Evolutionary conservation across 306 rosid genomes (phyloP), one percentile per base, ranked within the genome.

Genomic region (Mimosa pudica): DNA sequence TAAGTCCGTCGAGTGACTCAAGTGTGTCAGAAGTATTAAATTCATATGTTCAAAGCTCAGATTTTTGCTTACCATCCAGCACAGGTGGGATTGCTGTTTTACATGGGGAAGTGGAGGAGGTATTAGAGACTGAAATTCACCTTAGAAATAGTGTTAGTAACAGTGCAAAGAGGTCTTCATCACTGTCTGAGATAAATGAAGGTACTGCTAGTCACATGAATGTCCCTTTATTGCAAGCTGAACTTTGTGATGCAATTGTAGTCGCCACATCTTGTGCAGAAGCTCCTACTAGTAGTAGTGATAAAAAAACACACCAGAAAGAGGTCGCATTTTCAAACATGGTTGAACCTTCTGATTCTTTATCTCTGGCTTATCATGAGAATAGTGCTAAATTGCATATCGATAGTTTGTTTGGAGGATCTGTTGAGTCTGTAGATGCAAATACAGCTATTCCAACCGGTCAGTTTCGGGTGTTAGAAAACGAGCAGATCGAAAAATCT

Each of bases 11-110:
- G 42, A 86, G 85, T 64, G 83, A 78, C 74, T 71, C 79, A 81
- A 77, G 81, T 73, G 55, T 64, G 74, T 83, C 83, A 36, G 88
- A 82, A 71, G 84, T 78, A 62, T 70, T 77, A 60, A 79, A 83
- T 84, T 83, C 85, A 75, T 74, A 79, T 78, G 78, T 70, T 84
- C 86, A 80, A 82, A 88, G 78, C 65, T 74, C 79, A 76, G 84
- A 81, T 79, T 70, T 85, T 57, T 82, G 74, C 77, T 80, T 75
- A 82, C 81, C 70, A 33, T 76, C 84, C 79, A 72, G 77, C 67
- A 58, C 42, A 62, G 83, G 57, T 20, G 84, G 78, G 57, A 70
- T 45, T 67, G 63, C 81, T 78, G 62, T 71, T 66, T 74, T 79
- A 79, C 80, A 69, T 36, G 76, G 80, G 78, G 81, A 82, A 52